Base-by-base conservation (phyloP, 371 early-diverging fungal species). In the Saksenaea oblongispora region DNA sequence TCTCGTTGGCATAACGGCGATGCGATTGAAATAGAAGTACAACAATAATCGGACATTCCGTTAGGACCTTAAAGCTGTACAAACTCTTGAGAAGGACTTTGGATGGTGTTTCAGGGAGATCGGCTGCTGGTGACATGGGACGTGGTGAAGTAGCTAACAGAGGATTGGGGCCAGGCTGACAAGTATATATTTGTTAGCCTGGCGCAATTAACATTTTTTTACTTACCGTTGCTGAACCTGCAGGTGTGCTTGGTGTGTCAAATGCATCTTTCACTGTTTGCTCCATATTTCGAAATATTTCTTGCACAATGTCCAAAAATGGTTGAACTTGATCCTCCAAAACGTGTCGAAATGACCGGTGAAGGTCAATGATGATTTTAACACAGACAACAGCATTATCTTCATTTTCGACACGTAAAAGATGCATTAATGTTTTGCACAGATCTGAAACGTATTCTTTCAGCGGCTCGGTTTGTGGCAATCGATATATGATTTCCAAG, bases 11-110 rank as follows among this genome's bases (percentile, higher is more conserved):
- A 56, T 88, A 89, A 42, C 91, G 88, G 51, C 92, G 84, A 75
- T 95, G 86, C 2, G 86, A 85, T 80, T 97, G 97, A 65, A 98
- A 94, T 9, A 98, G 79, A 13, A 98, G 79, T 0, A 97, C 98
- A n/a, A 99, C 92, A 54, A 98, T 97, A 41, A 97, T 93, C 0
- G 99, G 99, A 63, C 96, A 95, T 69, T 99, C 99, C 0, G 95
- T 94, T 68, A 98, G 69, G 11, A 98, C 97, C 75, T 98, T 98
- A 85, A 99, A 98, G 60, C 95, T 95, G 64, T 80, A 84, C 71
- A 93, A 72, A 64, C 94, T 92, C 64, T 77, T 87, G 24, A 82
- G 83, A 1, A 97, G 80, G 15, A 84, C 78, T 68, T 92, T 93
- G 3, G 91, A 75, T 15, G 78, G 72, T 24, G 74, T 73, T 64